A percentile compares a stretch with the other conserved stretches of the same genome.
Evolutionary conservation across 305 asterid genomes (phyloP).

Genomic region (Nicotiana rustica): DNA sequence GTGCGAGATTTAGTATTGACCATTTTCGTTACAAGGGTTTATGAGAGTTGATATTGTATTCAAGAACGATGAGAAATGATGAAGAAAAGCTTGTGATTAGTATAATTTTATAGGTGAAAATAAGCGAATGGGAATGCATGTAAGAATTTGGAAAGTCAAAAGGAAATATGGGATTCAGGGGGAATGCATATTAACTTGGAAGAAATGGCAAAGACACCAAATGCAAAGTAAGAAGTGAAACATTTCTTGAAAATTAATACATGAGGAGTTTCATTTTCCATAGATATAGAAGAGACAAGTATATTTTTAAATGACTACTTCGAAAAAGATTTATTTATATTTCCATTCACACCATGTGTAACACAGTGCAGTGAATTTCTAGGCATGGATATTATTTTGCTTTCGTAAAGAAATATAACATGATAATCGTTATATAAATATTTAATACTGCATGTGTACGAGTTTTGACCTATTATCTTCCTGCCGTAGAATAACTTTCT

Average conservation of each 20-base stretch:
- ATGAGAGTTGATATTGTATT: too few species aligned
- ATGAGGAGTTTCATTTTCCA: neutral
- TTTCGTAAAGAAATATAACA: neutral
- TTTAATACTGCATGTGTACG: too few species aligned
- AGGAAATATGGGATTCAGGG: neutral
- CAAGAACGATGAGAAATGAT: neutral
- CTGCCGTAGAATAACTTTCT: too few species aligned
- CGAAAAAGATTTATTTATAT: too few species aligned
- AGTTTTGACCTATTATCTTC: too few species aligned
- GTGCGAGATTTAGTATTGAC: neutral
- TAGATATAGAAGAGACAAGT: neutral
- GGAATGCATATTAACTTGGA: neutral
- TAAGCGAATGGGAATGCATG: neutral
- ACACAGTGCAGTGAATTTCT: neutral
- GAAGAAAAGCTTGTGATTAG: neutral
- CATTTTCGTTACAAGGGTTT: conserved; percentile 5
- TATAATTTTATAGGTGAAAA: neutral
- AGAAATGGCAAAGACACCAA: neutral
- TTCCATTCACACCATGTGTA: neutral
- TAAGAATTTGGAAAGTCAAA: conserved; percentile 8
- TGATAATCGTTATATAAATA: too few species aligned
- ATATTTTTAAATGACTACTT: too few species aligned
- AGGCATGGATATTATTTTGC: neutral
- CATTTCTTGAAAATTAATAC: neutral
- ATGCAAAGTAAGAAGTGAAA: neutral